Evolutionary conservation across 164 flowering plant species (phyloP).

Genomic region (Taxillus chinensis): DNA sequence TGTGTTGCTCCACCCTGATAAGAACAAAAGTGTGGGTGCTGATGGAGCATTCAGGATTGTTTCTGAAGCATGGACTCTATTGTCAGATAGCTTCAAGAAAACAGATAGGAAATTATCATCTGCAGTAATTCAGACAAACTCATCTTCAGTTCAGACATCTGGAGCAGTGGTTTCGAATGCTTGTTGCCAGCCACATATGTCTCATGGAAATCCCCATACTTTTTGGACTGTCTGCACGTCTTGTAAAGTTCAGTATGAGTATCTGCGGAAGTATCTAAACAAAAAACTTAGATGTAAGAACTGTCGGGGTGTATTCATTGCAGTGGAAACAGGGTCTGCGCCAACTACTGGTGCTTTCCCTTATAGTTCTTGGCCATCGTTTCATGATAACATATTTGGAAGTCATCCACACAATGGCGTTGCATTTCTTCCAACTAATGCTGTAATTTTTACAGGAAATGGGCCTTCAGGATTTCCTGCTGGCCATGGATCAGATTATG

Average conservation of each 20-base stretch:
- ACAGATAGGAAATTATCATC: constrained; percentile 23
- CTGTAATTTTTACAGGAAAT: constrained; percentile 27
- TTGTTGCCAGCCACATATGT: constrained; percentile 18
- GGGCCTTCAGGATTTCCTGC: constrained; percentile 38
- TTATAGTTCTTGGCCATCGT: constrained; percentile 32
- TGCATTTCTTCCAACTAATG: constrained; percentile 31
- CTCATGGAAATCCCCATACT: constrained; percentile 43
- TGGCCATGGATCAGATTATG: constrained; percentile 45
- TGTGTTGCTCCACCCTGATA: constrained; percentile 73
- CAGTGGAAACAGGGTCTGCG: constrained; percentile 62
- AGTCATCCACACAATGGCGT: constrained; percentile 37
- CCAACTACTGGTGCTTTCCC: constrained; percentile 52
- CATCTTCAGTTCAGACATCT: constrained; percentile 23
- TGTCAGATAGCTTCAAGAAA: constrained; percentile 46
- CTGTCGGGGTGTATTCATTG: constrained; percentile 59
- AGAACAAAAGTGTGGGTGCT: constrained; percentile 70
- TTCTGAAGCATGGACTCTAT: constrained; percentile 65
- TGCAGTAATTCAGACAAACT: constrained; percentile 18
- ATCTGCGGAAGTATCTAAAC: constrained; percentile 65
- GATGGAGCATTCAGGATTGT: constrained; percentile 84
- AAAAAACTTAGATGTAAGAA: constrained; percentile 73
- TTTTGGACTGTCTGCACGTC: constrained; percentile 84
- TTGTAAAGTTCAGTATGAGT: constrained; percentile 80
- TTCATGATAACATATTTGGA: constrained; percentile 42
- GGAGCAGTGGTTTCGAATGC: constrained; percentile 23